Base-by-base conservation (phyloP, 2,329 filamentous ascomycete genomes). In the Colletotrichum brevisporum region DNA sequence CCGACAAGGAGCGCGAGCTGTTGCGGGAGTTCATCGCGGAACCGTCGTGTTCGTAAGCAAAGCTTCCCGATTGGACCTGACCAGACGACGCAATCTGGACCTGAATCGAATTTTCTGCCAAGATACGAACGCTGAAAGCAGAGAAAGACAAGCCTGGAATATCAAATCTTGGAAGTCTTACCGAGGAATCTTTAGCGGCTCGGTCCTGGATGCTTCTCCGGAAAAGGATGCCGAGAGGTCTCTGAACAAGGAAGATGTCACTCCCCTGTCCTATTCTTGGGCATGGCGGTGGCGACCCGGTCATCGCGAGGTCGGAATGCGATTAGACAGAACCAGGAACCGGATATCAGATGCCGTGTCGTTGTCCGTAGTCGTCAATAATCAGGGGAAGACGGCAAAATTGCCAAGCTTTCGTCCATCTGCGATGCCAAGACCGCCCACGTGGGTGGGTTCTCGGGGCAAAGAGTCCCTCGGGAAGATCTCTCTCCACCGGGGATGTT, bases 1-100 rank as follows among this genome's bases (percentile, higher is more conserved):
- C 90, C 47, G 86, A 84, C 13, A 90, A 79, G 70, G 90, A 84
- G 13, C 80, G 80, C 1, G 77, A 74, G 18, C 80, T 72, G 1
- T 71, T 71, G 3, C 78, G 79, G 10, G 65, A 64, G 1, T 39
- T 27, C 64, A 63, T 57, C 13, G 16, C 9, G 18, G 18, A 36
- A 2, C 2, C 1, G 10, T 13, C 2, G 47, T n/a, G 2, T 2
- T 43, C 15, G 13, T 13, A 1, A 15, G 41, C 1, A 43, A 12
- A 4, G 5, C 15, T 13, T 39, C 6, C 31, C 31, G 6, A 36
- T 36, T 36, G 9, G 31, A 36, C 9, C 4, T 8, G 31, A 1
- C 31, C 2, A 10, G 31, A 36, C 2, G 31, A 3, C 31, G 31
- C 31, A 10, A 36, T 36, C 31, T 36, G 31, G 31, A 36, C 10